These are phyloP conservation scores for Capsicum rhomboideum DNA, from an alignment of 257 asterid genomes.

Conservation along the genomic window DNA sequence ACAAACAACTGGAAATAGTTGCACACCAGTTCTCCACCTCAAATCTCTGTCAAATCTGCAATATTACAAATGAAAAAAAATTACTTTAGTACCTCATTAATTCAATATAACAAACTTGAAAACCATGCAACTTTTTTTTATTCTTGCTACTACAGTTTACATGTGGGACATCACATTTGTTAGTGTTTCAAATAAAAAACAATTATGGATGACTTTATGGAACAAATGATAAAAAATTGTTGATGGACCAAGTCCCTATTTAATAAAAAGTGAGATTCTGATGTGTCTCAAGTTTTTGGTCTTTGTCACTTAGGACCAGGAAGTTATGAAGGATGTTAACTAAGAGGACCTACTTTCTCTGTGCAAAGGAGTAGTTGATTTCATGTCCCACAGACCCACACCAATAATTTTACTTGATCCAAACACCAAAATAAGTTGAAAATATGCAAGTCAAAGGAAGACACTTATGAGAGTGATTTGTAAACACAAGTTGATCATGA, in stretches of 20 bases:
- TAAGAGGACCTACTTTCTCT: not conserved
- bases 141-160: not conserved
- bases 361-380: not conserved
- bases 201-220: not conserved
- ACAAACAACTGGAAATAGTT: constrained; percentile 61
- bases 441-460: not conserved
- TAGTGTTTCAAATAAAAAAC: not conserved
- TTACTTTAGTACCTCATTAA: not conserved
- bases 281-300: constrained; percentile 10
- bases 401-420: constrained; percentile 13
- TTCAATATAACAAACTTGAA: not conserved
- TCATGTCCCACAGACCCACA: constrained; percentile 16
- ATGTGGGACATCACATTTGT: not conserved
- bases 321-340: not conserved
- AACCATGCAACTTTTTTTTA: not conserved
- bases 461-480: not conserved
- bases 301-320: not conserved
- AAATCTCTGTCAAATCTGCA: constrained; percentile 76
- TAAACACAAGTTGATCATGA: not conserved
- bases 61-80: not conserved
- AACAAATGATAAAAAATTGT: not conserved
- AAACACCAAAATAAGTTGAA: not conserved
- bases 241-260: not conserved
- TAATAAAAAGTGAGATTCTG: constrained; percentile 23
- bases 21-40: constrained; percentile 67